Base-by-base conservation (phyloP, 768 basidiomycete genomes). In the Lyophyllum shimeji region DNA sequence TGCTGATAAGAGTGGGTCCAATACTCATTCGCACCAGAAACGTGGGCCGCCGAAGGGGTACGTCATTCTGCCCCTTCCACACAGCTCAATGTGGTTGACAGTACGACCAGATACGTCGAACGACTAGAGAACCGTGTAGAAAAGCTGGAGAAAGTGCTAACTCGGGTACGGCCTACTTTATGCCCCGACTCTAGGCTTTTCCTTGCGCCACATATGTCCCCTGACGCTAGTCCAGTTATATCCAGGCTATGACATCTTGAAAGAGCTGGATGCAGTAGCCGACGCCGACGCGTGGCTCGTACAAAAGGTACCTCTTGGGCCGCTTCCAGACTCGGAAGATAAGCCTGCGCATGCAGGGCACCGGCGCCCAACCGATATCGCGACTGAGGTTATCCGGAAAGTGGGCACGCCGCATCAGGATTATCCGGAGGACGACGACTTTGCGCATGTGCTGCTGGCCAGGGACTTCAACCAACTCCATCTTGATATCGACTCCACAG, bases 31-130 rank as follows among this genome's bases (percentile, higher is more conserved):
- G 25, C 54, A 18, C 13, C 57, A 80, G 78, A 80, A 78, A 71
- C 82, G 85, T 17, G 85, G 85, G 1, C 85, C 83, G 40, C 80
- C 83, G 6, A 83, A 85, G 70, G 82, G 82, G 81, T 85, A 58
- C 57, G 74, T n/a, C 27, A 33, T 15, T 25, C 15, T 9, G 2
- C 40, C 9, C 50, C 5, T 23, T 18, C 18, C 34, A 18, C 29
- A 5, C 29, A 4, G 9, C 9, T 29, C 29, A 29, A 29, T 9
- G 8, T 39, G 24, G 44, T 53, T n/a, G 42, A 42, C 57, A 23
- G n/a, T 1, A 11, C 39, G 21, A 29, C 11, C 24, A 80, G 79
- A 39, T 85, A 85, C 57, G 80, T 85, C n/a, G 83, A 88, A 62
- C 76, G 74, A 49, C 69, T 87, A 13, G 86, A 88, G 68, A 80